phyloP scores from a whole-genome alignment of 2,329 filamentous ascomycete species.

The Cladophialophora bantiana region DNA sequence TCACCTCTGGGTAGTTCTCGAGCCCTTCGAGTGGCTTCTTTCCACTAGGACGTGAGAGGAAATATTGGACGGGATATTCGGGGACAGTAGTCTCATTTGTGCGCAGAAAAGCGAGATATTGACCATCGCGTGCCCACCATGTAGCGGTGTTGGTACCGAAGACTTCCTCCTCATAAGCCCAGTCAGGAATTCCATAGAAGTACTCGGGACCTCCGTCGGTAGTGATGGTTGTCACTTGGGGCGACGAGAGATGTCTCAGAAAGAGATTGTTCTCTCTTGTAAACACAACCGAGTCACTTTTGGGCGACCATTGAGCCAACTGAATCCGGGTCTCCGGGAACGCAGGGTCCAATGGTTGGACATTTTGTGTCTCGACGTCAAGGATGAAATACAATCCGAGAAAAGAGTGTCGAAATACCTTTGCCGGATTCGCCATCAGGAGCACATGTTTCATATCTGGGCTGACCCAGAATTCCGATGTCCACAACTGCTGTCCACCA shows the following conservation, averaged over 20 bases:
- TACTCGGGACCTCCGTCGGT: conserved; percentile 84
- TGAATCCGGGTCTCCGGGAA: conserved; percentile 73
- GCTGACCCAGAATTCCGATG: conserved; percentile 74
- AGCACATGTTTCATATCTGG: conserved; percentile 85
- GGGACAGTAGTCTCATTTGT: conserved; percentile 94
- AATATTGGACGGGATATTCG: conserved; percentile 92
- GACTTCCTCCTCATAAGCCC: conserved; percentile 93
- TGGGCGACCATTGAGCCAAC: conserved; percentile 87
- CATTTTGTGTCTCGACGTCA: conserved; percentile 80
- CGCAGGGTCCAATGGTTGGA: conserved; percentile 76
- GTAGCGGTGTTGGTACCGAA: conserved; percentile 80
- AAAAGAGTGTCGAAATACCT: conserved; percentile 89
- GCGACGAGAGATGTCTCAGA: conserved; percentile 70
- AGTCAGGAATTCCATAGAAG: conserved; percentile 96
- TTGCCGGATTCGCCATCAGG: conserved; percentile 72
- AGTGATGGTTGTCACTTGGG: conserved; percentile 75
- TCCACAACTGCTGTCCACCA: conserved; percentile 62
- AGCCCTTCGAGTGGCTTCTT: conserved; percentile 71
- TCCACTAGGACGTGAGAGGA: conserved; percentile 83
- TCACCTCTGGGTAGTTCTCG: conserved; percentile 88
- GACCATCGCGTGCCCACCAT: conserved; percentile 93
- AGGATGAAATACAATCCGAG: conserved; percentile 90
- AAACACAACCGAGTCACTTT: conserved; percentile 86
- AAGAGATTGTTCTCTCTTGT: conserved; percentile 90
- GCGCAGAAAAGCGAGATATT: conserved; percentile 87